These are phyloP conservation scores for Vinca minor DNA, from an alignment of 257 asterid species.

Conservation along the genomic window DNA sequence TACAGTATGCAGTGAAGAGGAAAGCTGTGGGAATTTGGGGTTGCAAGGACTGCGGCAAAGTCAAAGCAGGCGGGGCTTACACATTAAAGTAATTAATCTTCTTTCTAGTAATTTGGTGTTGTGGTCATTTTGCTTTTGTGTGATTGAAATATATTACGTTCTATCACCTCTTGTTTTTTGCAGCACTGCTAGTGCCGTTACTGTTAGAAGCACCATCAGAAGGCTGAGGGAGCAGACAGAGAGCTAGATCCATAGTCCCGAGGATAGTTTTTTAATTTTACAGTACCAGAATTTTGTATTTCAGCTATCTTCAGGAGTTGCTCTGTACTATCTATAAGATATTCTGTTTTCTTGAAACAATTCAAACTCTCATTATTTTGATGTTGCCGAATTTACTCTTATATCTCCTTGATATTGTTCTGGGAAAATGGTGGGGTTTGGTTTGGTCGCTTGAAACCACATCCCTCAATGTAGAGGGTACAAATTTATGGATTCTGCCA, in stretches of 20 bases:
- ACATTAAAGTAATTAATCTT: slow-evolving; percentile 36
- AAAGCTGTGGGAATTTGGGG: slow-evolving; percentile 70
- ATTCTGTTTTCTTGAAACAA: neutral
- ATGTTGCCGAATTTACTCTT: no score
- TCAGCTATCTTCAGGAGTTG: neutral
- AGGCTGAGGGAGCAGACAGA: slow-evolving; percentile 73
- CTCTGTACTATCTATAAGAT: neutral
- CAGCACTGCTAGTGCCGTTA: slow-evolving; percentile 68
- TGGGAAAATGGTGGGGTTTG: no score
- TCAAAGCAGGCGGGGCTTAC: slow-evolving; percentile 64
- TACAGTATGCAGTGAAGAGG: slow-evolving; percentile 56
- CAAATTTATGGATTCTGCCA: no score
- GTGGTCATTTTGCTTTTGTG: neutral
- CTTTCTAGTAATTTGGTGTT: neutral
- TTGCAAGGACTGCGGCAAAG: slow-evolving; percentile 56
- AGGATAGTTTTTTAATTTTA: neutral
- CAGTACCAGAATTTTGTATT: neutral
- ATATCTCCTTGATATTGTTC: no score
- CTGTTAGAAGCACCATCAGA: slow-evolving; percentile 62
- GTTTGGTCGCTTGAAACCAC: no score
- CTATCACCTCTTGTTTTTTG: slow-evolving; percentile 2
- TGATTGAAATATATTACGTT: slow-evolving; percentile 4
- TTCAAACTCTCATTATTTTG: no score
- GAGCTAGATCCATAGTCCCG: slow-evolving; percentile 26
- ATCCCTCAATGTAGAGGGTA: no score